These are phyloP conservation scores for Aspergillus ochraceus DNA, from an alignment of 2,329 filamentous ascomycete species.

Conservation along the genomic window DNA sequence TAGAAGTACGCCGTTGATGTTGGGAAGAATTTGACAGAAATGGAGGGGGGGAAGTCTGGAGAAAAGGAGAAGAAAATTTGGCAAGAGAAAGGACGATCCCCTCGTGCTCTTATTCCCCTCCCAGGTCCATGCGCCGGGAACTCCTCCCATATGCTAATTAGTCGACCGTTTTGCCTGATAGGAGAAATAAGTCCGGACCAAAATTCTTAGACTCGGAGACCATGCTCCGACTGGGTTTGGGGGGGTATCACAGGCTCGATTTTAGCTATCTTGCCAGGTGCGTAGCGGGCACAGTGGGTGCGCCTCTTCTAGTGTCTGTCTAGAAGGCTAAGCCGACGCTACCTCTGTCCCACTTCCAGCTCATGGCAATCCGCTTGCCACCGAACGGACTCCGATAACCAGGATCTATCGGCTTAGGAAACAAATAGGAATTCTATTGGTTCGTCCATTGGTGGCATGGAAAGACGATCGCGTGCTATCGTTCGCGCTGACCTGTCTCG, in stretches of 20 bases:
- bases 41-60: no score
- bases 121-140: not conserved
- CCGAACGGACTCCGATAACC: not conserved
- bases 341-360: not conserved
- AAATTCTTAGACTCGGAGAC: not conserved
- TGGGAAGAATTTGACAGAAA: not conserved
- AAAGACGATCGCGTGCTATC: not conserved
- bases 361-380: not conserved
- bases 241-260: not conserved
- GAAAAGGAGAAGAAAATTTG: not conserved
- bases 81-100: not conserved
- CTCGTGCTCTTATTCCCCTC: not conserved
- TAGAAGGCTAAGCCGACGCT: not conserved
- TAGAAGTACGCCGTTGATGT: not conserved
- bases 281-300: not conserved
- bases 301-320: slow-evolving; percentile 5
- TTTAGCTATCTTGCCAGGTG: not conserved
- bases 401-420: not conserved
- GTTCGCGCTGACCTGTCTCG: not conserved
- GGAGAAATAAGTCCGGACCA: not conserved
- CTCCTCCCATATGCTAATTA: not conserved
- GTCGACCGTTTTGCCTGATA: not conserved
- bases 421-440: not conserved
- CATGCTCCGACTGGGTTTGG: not conserved
- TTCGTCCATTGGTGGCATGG: not conserved